These are phyloP conservation scores for Reutealis trisperma DNA, from an alignment of 345 rosid species.

Conservation along the genomic window DNA sequence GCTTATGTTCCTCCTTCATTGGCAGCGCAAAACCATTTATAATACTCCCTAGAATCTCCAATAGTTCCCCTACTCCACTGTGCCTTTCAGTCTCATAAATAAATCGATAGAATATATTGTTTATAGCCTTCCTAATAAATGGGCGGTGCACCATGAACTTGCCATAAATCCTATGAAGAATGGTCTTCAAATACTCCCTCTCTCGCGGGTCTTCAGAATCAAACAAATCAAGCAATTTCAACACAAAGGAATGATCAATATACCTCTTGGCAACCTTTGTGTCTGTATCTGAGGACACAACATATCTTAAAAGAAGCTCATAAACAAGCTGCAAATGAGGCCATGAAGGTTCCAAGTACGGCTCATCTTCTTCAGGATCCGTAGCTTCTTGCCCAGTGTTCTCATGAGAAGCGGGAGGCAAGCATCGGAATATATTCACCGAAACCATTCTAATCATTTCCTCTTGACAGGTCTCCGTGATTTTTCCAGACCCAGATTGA, in stretches of 20 bases:
- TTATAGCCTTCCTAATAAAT: constrained; percentile 76
- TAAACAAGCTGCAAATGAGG: constrained; percentile 88
- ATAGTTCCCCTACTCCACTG: constrained; percentile 71
- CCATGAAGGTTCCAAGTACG: constrained; percentile 83
- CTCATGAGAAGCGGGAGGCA: constrained; percentile 79
- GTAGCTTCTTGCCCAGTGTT: constrained; percentile 71
- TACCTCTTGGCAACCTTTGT: constrained; percentile 77
- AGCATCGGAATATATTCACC: constrained; percentile 61
- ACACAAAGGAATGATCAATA: constrained; percentile 74
- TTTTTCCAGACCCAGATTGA: constrained; percentile 72
- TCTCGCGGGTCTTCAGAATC: constrained; percentile 85
- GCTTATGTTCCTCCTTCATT: constrained; percentile 91
- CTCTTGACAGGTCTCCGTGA: constrained; percentile 71
- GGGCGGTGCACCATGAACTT: constrained; percentile 94
- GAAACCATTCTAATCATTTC: constrained; percentile 79
- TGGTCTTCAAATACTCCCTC: constrained; percentile 80
- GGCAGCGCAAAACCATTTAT: constrained; percentile 93
- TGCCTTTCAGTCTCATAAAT: constrained; percentile 90
- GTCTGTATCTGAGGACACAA: constrained; percentile 77
- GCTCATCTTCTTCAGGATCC: constrained; percentile 89
- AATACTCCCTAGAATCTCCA: constrained; percentile 91
- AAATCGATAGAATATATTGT: constrained; percentile 76
- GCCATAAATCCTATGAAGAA: constrained; percentile 87
- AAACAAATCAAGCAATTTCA: constrained; percentile 75
- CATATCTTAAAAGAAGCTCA: constrained; percentile 70